Evolutionary conservation across 1,284 basidiomycete genomes (phyloP).

Genomic region (Cerrena zonata): DNA sequence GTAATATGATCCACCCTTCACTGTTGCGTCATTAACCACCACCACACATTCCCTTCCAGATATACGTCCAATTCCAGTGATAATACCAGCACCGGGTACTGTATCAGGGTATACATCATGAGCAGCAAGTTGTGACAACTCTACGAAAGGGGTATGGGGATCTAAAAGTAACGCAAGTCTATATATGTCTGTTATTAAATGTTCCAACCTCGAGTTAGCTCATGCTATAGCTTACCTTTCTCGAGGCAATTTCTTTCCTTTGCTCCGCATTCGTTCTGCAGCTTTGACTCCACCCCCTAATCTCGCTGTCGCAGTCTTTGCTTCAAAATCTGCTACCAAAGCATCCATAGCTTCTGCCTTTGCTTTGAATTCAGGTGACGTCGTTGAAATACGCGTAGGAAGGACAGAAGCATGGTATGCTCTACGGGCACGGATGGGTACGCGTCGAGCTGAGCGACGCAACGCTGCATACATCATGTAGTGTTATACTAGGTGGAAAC

Average conservation of each 20-base stretch:
- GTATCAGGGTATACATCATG: slow-evolving; percentile 81
- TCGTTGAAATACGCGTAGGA: slow-evolving; percentile 63
- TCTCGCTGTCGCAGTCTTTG: slow-evolving; percentile 50
- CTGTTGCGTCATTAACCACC: slow-evolving; percentile 89
- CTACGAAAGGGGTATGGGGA: slow-evolving; percentile 84
- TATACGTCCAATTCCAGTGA: slow-evolving; percentile 83
- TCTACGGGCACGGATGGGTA: slow-evolving; percentile 12
- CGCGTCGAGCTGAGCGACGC: slow-evolving; percentile 8
- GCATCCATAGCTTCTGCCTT: slow-evolving; percentile 65
- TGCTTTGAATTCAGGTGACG: slow-evolving; percentile 63
- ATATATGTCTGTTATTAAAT: background rate
- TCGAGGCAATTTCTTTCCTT: slow-evolving; percentile 81
- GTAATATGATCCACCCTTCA: slow-evolving; percentile 90
- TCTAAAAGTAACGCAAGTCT: slow-evolving; percentile 72
- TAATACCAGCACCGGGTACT: slow-evolving; percentile 85
- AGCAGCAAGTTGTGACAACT: slow-evolving; percentile 81
- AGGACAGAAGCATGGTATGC: slow-evolving; percentile 65
- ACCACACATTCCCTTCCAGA: slow-evolving; percentile 82
- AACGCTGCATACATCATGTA: slow-evolving; percentile 5
- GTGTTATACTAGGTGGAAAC: background rate
- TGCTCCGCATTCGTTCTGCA: slow-evolving; percentile 69
- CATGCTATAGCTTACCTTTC: slow-evolving; percentile 55
- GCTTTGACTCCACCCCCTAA: slow-evolving; percentile 66
- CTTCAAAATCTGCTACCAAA: slow-evolving; percentile 58
- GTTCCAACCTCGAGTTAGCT: background rate